Evolutionary conservation across 441 rosid species (phyloP), one percentile per base, ranked within the genome.

Genomic region (Populus trichocarpa): DNA sequence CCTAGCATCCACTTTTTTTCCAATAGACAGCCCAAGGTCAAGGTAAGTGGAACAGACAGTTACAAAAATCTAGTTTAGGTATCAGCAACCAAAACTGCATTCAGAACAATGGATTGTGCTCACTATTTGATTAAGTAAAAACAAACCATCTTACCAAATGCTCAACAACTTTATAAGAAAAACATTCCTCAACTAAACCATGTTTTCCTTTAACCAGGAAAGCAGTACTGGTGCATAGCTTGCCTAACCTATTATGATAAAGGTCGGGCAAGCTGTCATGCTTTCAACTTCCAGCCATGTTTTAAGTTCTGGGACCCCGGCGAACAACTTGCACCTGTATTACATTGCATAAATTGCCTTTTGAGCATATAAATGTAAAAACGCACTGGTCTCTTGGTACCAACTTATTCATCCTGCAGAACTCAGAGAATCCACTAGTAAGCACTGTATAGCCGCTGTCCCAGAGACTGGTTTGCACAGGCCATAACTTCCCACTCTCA

Each of bases 401-500:
- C 69, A 82, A 80, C 16, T 78, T 72, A 72, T 80, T 57, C 32
- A 57, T 8, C 32, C 12, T 23, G 64, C 13, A 26, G 67, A 84
- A 81, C 12, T 76, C 42, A 20, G 1, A 1, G 87, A 87, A 86
- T 8, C 85, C 87, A 8, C 38, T 7, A 14, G 26, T 11, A 25
- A 81, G 67, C 20, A 0, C 2, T 14, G 69, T 20, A 28, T 78
- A 76, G 50, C 74, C 73, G 14, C 53, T 36, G 12, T 5, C 42
- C 42, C 35, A 23, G 69, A 12, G 22, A 32, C 0, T 3, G 36
- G 71, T 23, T 69, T 76, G 76, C 68, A 78, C 71, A 26, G 85
- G 88, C 88, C 86, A 86, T 63, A 25, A 69, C 66, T 72, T 77
- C 70, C 88, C 86, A 35, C 69, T 78, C 71, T 80, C 76, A 53